A percentile compares a stretch with the other conserved stretches of the same genome.
These are phyloP conservation scores for Thelephora terrestris DNA, from an alignment of 1,284 basidiomycete species.

Conservation along the genomic window DNA sequence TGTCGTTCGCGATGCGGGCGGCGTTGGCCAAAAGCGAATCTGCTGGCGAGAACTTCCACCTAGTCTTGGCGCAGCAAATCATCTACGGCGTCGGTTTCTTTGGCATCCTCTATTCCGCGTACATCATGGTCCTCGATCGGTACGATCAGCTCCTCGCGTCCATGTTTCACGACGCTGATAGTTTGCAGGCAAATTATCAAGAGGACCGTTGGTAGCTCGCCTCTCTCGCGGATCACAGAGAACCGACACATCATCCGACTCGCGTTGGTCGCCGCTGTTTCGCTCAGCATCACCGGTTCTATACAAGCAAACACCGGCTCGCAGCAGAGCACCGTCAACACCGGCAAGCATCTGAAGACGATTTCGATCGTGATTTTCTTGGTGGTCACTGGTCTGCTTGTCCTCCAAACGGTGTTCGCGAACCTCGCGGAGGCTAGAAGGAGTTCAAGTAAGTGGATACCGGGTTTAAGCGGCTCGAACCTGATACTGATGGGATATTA, in stretches of 20 bases:
- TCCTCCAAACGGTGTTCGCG: background rate
- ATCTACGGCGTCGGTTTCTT: constrained; percentile 10
- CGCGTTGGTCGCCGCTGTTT: background rate
- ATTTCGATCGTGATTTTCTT: background rate
- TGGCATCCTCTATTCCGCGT: constrained; percentile 10
- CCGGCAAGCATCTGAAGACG: background rate
- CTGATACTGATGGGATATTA: background rate
- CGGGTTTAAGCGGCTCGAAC: too few species aligned
- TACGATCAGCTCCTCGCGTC: background rate
- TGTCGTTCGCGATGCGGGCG: constrained; percentile 8
- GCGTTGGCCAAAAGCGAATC: constrained; percentile 3
- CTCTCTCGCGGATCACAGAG: background rate
- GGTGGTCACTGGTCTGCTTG: background rate
- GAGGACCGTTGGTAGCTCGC: background rate
- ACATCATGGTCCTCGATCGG: constrained; percentile 8
- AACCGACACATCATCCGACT: background rate
- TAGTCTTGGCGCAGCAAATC: constrained; percentile 3
- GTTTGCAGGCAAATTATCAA: background rate
- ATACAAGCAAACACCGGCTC: background rate
- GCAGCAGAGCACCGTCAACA: background rate
- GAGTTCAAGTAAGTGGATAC: too few species aligned
- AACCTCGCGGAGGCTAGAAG: background rate
- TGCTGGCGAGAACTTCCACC: constrained; percentile 2
- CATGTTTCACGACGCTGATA: background rate
- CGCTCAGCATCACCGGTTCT: background rate